Evolutionary conservation across 352 stramenopile genomes (phyloP).

Genomic region (Phytophthora tubulina): DNA sequence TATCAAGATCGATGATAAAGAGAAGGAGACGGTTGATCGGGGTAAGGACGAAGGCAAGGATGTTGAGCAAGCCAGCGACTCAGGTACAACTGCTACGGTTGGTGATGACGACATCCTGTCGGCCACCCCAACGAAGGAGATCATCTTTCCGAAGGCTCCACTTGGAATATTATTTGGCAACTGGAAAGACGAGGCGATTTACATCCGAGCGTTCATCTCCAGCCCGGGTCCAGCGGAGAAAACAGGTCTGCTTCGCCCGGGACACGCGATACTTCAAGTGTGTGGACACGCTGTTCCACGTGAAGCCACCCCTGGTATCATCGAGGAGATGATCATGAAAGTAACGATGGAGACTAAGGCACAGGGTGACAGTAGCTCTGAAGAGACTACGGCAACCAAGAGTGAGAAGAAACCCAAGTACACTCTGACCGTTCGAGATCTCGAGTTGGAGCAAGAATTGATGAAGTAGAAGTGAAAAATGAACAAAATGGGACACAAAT

Average conservation of each 20-base stretch:
- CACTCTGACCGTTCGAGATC: constrained; percentile 78
- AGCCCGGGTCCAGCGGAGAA: constrained; percentile 78
- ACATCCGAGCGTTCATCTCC: constrained; percentile 84
- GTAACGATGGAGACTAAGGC: constrained; percentile 33
- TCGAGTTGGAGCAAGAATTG: constrained; percentile 83
- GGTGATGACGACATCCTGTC: constrained; percentile 26
- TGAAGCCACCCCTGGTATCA: constrained; percentile 58
- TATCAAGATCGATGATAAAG: not conserved
- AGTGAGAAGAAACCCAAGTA: constrained; percentile 51
- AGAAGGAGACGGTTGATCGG: not conserved
- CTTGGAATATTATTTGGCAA: constrained; percentile 88
- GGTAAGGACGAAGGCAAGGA: constrained; percentile 20
- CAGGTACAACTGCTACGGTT: not conserved
- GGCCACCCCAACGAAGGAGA: constrained; percentile 48
- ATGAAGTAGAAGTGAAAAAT: constrained; percentile 57
- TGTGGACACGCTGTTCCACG: constrained; percentile 69
- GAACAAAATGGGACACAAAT: constrained; percentile 1
- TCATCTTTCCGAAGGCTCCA: constrained; percentile 72
- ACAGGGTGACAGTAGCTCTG: constrained; percentile 6
- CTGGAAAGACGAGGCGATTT: constrained; percentile 81
- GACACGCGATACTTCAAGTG: constrained; percentile 83
- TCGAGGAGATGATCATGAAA: constrained; percentile 81
- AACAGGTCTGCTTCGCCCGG: constrained; percentile 61
- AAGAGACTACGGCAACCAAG: constrained; percentile 21
- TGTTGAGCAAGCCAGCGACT: constrained; percentile 24